Evolutionary conservation across 306 rosid genomes (phyloP).

Genomic region (Erythrophleum fordii): DNA sequence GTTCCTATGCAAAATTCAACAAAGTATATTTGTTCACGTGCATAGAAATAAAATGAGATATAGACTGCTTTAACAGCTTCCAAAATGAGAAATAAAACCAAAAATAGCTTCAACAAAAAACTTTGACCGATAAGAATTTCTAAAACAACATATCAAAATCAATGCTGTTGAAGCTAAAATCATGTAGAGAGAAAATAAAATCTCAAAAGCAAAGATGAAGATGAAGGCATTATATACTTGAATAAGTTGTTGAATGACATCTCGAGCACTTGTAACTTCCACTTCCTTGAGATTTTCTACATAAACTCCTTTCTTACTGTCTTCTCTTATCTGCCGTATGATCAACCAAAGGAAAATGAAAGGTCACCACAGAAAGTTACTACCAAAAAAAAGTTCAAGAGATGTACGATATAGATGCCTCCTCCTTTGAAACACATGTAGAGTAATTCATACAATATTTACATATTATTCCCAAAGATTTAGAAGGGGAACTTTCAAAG

Average conservation of each 20-base stretch:
- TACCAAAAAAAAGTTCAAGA: background rate
- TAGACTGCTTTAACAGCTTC: background rate
- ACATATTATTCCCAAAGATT: background rate
- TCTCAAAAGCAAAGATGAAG: constrained; percentile 12
- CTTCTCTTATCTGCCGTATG: constrained; percentile 87
- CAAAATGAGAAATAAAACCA: background rate
- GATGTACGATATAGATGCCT: constrained; percentile 5
- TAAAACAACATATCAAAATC: background rate
- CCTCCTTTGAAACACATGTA: background rate
- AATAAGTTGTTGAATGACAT: constrained; percentile 87
- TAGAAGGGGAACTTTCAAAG: background rate
- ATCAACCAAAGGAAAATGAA: background rate
- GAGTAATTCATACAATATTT: constrained; percentile 9
- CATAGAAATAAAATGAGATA: constrained; percentile 10
- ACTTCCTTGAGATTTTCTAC: constrained; percentile 94
- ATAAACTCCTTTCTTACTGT: constrained; percentile 87
- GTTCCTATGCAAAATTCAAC: constrained; percentile 26
- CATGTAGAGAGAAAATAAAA: constrained; percentile 1
- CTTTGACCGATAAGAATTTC: background rate
- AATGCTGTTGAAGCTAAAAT: background rate
- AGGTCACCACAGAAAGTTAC: background rate
- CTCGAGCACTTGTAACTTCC: constrained; percentile 90
- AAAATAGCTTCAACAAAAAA: constrained; percentile 5
- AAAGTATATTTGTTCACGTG: constrained; percentile 10
- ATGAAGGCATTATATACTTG: constrained; percentile 57